A percentile compares a stretch with the other conserved stretches of the same genome.
phyloP scores from a whole-genome alignment of 352 stramenopile species.

The Globisporangium barbulae region DNA sequence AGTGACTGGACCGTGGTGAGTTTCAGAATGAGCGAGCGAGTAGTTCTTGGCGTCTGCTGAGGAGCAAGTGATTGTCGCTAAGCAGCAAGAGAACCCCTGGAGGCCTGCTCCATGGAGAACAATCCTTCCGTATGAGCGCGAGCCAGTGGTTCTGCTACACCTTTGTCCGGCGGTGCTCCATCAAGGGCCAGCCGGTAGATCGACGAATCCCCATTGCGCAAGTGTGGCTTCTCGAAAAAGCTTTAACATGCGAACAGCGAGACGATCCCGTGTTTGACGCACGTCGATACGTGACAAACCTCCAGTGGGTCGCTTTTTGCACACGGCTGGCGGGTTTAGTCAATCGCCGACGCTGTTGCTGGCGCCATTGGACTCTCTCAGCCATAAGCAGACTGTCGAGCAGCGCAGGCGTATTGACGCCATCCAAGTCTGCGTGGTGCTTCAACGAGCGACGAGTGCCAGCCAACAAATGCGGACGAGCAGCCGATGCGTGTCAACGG shows the following conservation, averaged over 20 bases:
- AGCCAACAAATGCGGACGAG: not conserved
- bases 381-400: not conserved
- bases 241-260: not conserved
- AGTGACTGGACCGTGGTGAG: constrained; percentile 4
- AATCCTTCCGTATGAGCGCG: not conserved
- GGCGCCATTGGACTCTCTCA: not conserved
- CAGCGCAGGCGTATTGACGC: not conserved
- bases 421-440: not conserved
- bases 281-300: not conserved
- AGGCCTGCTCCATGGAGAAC: not conserved
- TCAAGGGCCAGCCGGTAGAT: not conserved
- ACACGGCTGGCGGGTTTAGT: constrained; percentile 3
- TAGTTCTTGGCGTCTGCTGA: not conserved
- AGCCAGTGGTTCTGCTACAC: not conserved
- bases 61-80: too few species aligned
- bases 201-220: not conserved
- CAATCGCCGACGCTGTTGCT: not conserved
- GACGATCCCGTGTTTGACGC: constrained; percentile 1
- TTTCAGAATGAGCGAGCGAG: constrained; percentile 18
- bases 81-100: not conserved
- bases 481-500: not conserved
- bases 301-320: not conserved
- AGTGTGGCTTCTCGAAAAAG: not conserved
- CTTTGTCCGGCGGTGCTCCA: not conserved
- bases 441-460: not conserved